Evolutionary conservation across 139 green algal genomes (phyloP).

Genomic region (Tetradesmus obliquus): DNA sequence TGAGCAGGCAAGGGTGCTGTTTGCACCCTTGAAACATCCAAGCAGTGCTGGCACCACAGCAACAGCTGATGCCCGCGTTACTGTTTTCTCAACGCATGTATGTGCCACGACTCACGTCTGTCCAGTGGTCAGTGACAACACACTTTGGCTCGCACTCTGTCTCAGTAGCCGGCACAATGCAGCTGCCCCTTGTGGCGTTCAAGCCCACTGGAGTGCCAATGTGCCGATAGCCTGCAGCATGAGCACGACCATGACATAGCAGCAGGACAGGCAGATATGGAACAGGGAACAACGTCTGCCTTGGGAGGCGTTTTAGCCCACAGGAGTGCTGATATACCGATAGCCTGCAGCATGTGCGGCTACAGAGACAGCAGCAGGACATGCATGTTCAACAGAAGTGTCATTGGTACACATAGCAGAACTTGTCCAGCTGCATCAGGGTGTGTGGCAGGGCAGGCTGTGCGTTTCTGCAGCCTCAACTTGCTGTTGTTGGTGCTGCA

Average conservation of each 20-base stretch:
- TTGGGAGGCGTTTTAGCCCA: no score
- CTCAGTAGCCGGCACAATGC: neutral
- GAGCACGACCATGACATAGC: neutral
- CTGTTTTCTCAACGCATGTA: neutral
- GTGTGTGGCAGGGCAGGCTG: no score
- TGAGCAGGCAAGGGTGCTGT: neutral
- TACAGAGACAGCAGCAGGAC: no score
- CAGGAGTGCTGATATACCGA: neutral
- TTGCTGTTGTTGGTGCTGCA: no score
- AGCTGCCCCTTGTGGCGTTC: constrained; percentile 1
- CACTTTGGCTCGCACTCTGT: neutral
- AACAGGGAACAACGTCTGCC: no score
- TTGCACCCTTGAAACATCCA: neutral
- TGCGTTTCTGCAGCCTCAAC: no score
- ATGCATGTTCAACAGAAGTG: no score
- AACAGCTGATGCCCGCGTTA: neutral
- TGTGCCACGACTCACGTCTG: neutral
- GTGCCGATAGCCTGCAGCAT: neutral
- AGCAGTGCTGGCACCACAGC: neutral
- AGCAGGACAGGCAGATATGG: neutral
- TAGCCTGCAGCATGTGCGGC: neutral
- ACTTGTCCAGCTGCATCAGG: no score
- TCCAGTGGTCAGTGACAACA: neutral
- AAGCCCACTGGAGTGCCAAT: neutral
- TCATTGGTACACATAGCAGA: no score